Percentiles rank a stretch among this genome's conserved stretches.
Evolutionary conservation across 768 basidiomycete genomes (phyloP).

Genomic region (Mycena latifolia): DNA sequence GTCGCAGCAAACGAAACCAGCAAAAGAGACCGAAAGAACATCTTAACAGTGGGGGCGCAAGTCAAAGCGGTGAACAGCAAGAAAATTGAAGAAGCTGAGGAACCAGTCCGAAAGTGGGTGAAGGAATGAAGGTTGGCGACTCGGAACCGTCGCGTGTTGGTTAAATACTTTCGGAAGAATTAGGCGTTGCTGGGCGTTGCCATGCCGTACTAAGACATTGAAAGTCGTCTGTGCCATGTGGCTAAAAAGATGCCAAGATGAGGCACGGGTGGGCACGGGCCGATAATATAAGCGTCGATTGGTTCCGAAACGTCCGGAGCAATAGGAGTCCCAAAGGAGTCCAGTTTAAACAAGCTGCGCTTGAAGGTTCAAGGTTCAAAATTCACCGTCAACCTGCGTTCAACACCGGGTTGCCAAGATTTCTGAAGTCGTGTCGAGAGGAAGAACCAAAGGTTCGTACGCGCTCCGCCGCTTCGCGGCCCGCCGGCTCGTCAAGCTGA

Average conservation of each 20-base stretch:
- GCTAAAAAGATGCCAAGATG: background rate
- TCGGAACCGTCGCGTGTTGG: background rate
- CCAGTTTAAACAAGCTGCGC: no score
- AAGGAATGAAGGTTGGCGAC: conserved; percentile 22
- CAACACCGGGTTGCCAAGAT: no score
- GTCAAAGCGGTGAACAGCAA: conserved; percentile 28
- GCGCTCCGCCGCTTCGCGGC: no score
- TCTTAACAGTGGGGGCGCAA: conserved; percentile 24
- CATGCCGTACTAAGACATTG: conserved; percentile 4
- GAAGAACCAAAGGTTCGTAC: no score
- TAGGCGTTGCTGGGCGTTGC: background rate
- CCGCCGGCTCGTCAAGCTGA: no score
- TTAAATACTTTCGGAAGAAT: background rate
- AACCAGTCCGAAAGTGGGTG: conserved; percentile 32
- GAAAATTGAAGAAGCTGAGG: conserved; percentile 35
- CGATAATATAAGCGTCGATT: no score
- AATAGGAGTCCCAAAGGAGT: no score
- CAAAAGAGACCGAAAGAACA: conserved; percentile 37
- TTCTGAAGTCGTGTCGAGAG: no score
- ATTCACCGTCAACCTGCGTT: no score
- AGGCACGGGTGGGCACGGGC: no score
- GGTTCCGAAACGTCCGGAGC: no score
- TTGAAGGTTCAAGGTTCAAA: no score
- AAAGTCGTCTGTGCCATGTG: background rate
- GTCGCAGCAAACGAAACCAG: conserved; percentile 32